phyloP scores from a whole-genome alignment of 2,329 filamentous ascomycete species.

The Curvularia eragrostidis region DNA sequence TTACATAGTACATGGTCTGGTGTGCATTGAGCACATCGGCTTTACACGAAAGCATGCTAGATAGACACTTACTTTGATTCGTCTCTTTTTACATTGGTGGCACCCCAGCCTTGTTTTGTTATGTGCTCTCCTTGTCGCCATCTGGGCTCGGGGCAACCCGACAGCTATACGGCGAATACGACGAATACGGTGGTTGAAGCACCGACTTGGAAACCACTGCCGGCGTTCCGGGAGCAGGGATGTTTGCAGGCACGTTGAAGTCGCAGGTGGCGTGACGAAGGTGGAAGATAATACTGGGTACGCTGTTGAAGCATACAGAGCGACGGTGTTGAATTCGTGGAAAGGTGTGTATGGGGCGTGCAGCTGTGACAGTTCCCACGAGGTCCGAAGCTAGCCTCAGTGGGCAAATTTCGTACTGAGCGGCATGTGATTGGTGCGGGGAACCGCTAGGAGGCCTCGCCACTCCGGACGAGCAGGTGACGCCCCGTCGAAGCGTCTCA shows the following conservation, averaged over 20 bases:
- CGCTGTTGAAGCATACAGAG: conserved; percentile 21
- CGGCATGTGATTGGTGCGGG: conserved; percentile 19
- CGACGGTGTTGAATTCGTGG: conserved; percentile 1
- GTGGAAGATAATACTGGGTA: background rate
- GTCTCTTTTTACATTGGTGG: conserved; percentile 44
- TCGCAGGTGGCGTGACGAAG: background rate
- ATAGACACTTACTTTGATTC: conserved; percentile 42
- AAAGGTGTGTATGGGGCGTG: conserved; percentile 14
- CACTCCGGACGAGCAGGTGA: conserved; percentile 6
- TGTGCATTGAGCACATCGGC: background rate
- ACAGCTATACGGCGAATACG: conserved; percentile 15
- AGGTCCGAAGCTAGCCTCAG: conserved; percentile 16
- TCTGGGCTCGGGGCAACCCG: conserved; percentile 11
- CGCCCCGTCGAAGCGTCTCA: conserved; percentile 1
- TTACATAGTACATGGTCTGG: background rate
- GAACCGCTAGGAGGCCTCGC: background rate
- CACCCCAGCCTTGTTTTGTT: conserved; percentile 48
- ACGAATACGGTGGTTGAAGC: conserved; percentile 2
- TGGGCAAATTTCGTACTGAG: conserved; percentile 26
- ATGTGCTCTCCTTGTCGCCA: conserved; percentile 43
- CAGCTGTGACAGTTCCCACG: conserved; percentile 21
- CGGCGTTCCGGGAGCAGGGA: background rate
- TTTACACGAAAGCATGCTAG: background rate
- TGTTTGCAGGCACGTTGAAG: conserved; percentile 11
- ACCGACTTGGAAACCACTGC: background rate